Evolutionary conservation across 2,329 filamentous ascomycete genomes (phyloP), one percentile per base, ranked within the genome.

Genomic region (Xylaria sp.): DNA sequence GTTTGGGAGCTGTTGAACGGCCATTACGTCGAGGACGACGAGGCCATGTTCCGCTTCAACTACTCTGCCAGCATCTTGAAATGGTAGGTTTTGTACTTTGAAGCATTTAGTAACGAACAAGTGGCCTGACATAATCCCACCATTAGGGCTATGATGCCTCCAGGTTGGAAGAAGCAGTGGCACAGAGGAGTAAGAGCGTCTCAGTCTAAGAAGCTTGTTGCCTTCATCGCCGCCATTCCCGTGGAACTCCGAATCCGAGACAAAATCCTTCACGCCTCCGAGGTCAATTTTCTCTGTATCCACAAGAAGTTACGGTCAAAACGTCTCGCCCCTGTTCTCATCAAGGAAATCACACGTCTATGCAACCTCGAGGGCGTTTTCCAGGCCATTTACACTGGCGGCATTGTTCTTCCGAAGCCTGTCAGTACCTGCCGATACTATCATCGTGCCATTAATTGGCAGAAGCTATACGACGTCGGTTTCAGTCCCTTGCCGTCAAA

Each of bases 241-340:
- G 89, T 95, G 63, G 85, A 89, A 67, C 82, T 99, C 60, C 89
- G 90, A 55, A 89, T 99, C 45, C 91, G 94, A 67, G 83, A 90
- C 63, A 91, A 91, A 63, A 80, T 86, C 60, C 79, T 99, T 63
- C 86, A 88, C 66, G 89, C 91, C 69, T 93, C 92, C 51, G 95
- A 99, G 77, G 95, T 99, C 79, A 99, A 99, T 82, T 99, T 98
- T 79, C 89, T 99, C 69, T 96, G 94, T 74, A 90, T 99, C 58
- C 95, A 99, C 84, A 98, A 98, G 84, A 98, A 98, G 80, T 87
- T 99, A 33, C 92, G 95, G 53, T 88, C 91, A 61, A 97, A 98
- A 82, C 89, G 95, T 57, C 87, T 99, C 45, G 89, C 95, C 0
- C 95, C 95, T 0, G 91, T 98, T 1, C 87, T 99, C 56, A 99